A percentile compares a stretch with the other conserved stretches of the same genome.
Conservation (phyloP, 352 stramenopile genomes). For the Phytophthora hibernalis region DNA sequence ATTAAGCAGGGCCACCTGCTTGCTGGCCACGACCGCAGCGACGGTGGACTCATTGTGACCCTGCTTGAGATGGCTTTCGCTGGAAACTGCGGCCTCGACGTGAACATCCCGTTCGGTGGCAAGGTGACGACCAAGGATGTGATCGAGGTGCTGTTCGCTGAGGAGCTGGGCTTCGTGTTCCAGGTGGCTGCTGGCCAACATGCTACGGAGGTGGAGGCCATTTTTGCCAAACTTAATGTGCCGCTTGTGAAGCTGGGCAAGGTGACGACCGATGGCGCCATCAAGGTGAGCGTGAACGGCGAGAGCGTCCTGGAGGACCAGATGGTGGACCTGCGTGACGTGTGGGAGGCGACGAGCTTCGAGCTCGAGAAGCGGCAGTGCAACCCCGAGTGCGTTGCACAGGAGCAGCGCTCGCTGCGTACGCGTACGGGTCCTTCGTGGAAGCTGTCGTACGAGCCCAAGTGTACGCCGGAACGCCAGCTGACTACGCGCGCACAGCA, state of each 20-base stretch:
- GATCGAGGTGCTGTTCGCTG: slow-evolving; percentile 93
- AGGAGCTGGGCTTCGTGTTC: slow-evolving; percentile 98
- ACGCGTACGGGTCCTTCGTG: slow-evolving; percentile 85
- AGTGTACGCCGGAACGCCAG: slow-evolving; percentile 82
- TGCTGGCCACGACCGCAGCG: slow-evolving; percentile 98
- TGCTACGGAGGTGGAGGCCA: slow-evolving; percentile 78
- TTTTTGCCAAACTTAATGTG: slow-evolving; percentile 88
- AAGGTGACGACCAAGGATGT: slow-evolving; percentile 66
- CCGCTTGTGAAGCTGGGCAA: slow-evolving; percentile 91
- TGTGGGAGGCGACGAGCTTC: slow-evolving; percentile 99
- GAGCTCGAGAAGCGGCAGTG: slow-evolving; percentile 97
- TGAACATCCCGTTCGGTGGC: slow-evolving; percentile 83
- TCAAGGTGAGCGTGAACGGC: slow-evolving; percentile 92
- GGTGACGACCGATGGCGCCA: slow-evolving; percentile 85
- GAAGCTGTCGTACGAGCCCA: slow-evolving; percentile 91
- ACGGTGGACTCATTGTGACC: slow-evolving; percentile 96
- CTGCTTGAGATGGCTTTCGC: slow-evolving; percentile 99
- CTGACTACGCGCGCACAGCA: slow-evolving; percentile 88
- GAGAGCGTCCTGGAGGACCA: slow-evolving; percentile 74
- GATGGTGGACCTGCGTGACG: slow-evolving; percentile 91
- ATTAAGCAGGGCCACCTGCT: slow-evolving; percentile 93
- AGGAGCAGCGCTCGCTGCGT: slow-evolving; percentile 94
- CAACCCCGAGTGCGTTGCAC: slow-evolving; percentile 95
- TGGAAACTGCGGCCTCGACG: slow-evolving; percentile 96
- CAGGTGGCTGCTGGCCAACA: slow-evolving; percentile 87